phyloP scores from a whole-genome alignment of 148 eudicot species.

The Rhododendron ferrugineum region DNA sequence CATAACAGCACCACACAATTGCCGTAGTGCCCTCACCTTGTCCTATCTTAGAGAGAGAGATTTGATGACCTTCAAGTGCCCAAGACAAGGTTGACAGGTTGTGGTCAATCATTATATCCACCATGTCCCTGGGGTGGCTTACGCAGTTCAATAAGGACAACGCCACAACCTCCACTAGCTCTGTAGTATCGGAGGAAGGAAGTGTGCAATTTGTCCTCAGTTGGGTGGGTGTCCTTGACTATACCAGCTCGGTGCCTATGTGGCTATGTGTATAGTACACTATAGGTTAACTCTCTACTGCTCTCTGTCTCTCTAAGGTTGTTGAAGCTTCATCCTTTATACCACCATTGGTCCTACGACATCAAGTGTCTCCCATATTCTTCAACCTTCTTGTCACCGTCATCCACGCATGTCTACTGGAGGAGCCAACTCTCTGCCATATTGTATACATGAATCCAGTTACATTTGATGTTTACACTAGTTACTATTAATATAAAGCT shows the following conservation, averaged over 20 bases:
- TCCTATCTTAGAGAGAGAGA: too few species aligned
- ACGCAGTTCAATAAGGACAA: not conserved
- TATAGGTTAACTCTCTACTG: not conserved
- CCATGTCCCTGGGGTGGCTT: not conserved
- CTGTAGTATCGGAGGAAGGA: not conserved
- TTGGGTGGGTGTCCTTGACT: not conserved
- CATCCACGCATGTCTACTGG: not conserved
- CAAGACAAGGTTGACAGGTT: not conserved
- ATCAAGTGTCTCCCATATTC: not conserved
- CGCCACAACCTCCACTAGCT: not conserved
- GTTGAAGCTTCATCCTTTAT: not conserved
- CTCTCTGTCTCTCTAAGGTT: not conserved
- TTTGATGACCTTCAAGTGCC: too few species aligned
- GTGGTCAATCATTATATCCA: not conserved
- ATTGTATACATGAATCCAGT: not conserved
- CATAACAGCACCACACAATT: too few species aligned
- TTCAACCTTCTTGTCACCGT: not conserved
- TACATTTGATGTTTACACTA: not conserved
- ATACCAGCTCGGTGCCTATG: not conserved
- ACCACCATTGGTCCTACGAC: not conserved
- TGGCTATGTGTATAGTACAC: not conserved
- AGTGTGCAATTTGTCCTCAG: not conserved
- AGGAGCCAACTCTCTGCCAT: not conserved
- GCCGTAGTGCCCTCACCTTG: too few species aligned
- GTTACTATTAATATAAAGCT: not conserved